These are phyloP conservation scores for Phialophora chinensis DNA, from an alignment of 2,329 filamentous ascomycete species.

Conservation along the genomic window DNA sequence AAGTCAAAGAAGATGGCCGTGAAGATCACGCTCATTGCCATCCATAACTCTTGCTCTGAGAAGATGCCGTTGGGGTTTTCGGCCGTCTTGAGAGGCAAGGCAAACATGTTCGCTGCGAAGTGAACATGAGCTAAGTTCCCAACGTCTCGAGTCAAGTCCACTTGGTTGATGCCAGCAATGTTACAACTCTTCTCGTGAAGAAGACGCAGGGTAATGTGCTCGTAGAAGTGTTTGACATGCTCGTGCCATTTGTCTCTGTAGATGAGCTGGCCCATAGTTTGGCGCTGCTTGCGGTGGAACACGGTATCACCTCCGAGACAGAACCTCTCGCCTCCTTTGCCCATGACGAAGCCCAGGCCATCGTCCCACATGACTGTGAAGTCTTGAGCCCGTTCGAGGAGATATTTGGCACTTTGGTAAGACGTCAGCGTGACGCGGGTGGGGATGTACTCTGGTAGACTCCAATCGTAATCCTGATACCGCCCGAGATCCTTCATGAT, in stretches of 20 bases:
- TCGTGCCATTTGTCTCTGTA: slow-evolving; percentile 67
- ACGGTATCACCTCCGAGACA: slow-evolving; percentile 62
- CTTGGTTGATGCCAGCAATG: slow-evolving; percentile 66
- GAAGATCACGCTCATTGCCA: slow-evolving; percentile 69
- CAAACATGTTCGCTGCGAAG: slow-evolving; percentile 61
- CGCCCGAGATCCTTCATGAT: slow-evolving; percentile 73
- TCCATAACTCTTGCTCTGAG: slow-evolving; percentile 63
- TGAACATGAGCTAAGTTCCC: slow-evolving; percentile 62
- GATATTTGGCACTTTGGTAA: slow-evolving; percentile 64
- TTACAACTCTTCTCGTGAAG: slow-evolving; percentile 69
- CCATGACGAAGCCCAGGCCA: slow-evolving; percentile 68
- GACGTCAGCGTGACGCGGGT: slow-evolving; percentile 64
- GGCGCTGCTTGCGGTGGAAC: slow-evolving; percentile 58
- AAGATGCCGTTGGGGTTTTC: slow-evolving; percentile 59
- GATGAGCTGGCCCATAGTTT: slow-evolving; percentile 63
- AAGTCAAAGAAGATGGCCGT: slow-evolving; percentile 69
- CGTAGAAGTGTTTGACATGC: slow-evolving; percentile 71
- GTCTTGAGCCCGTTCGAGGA: slow-evolving; percentile 65
- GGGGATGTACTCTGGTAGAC: slow-evolving; percentile 61
- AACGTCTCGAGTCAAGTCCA: slow-evolving; percentile 70
- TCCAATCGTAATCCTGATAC: slow-evolving; percentile 72
- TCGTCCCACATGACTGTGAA: slow-evolving; percentile 72
- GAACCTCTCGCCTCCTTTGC: slow-evolving; percentile 61
- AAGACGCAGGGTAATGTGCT: slow-evolving; percentile 65
- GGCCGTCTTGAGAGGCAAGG: slow-evolving; percentile 61